phyloP scores from a whole-genome alignment of 2,329 filamentous ascomycete genomes.

The Sclerotinia trifoliorum region DNA sequence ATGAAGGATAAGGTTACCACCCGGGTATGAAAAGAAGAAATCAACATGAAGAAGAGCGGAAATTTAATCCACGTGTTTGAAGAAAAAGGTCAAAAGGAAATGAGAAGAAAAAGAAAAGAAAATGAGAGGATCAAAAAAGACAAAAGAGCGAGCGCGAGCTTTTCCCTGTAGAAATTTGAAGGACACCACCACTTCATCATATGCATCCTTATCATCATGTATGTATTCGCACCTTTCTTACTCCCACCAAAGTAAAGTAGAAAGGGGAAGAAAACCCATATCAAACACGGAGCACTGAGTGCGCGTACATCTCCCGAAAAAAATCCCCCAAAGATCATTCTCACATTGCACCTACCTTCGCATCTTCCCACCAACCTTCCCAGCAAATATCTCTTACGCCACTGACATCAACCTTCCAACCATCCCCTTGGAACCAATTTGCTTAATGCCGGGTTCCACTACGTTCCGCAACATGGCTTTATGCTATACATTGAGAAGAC shows the following conservation, averaged over 20 bases:
- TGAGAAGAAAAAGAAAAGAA: neutral
- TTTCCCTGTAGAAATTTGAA: neutral
- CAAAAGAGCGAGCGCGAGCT: neutral
- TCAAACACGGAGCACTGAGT: neutral
- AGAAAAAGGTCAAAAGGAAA: neutral
- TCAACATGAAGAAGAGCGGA: neutral
- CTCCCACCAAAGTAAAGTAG: too few relatives aligned
- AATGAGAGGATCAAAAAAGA: neutral
- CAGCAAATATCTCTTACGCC: neutral
- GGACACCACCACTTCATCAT: neutral
- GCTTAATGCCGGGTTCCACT: too few relatives aligned
- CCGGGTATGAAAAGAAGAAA: neutral
- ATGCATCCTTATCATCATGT: neutral
- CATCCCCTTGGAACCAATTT: neutral
- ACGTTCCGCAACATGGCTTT: constrained; percentile 8
- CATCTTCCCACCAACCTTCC: neutral
- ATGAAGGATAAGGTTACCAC: neutral
- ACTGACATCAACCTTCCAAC: neutral
- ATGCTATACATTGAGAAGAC: too few relatives aligned
- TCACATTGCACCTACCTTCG: neutral
- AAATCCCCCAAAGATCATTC: neutral
- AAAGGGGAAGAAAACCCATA: neutral
- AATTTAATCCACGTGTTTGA: neutral
- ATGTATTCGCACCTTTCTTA: neutral
- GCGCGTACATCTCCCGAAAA: neutral